Evolutionary conservation across 2,329 filamentous ascomycete species (phyloP), one percentile per base, ranked within the genome.

Genomic region (Didymella sp.): DNA sequence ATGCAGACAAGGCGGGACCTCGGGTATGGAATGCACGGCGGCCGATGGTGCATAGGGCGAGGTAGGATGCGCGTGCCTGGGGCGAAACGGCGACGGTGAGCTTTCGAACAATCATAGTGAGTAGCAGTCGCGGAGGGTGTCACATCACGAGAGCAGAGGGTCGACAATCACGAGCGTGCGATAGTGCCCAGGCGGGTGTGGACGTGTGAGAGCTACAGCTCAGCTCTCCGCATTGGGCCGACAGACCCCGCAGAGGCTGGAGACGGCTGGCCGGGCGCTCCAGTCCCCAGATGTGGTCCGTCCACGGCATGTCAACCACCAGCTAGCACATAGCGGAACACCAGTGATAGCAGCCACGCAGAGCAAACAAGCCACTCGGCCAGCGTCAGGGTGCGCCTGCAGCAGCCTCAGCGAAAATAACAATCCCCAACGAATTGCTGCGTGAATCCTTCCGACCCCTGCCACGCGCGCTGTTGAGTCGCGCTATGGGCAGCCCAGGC

Each of bases 1-100:
- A 87, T 58, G 83, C 78, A 22, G 80, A 81, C 41, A 65, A 63
- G 37, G 51, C 60, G 45, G 75, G 64, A 41, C 75, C 70, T 25
- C 72, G 74, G 12, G 72, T 68, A 25, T 76, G 74, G 55, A 78
- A 68, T 52, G 68, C 51, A 55, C 69, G 72, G 42, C 69, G 67
- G 55, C 60, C 62, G 60, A 72, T 69, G 63, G 63, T 68, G 51
- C 71, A 66, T 41, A 75, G 66, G 28, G 71, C 68, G 35, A 76
- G 64, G 64, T 78, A 81, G 19, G 78, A 79, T 21, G 72, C 67
- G 27, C 75, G 74, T 40, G 76, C 78, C 56, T 75, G 78, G 28
- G 73, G 74, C 28, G 71, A 75, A 56, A 77, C 62, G 61, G 63
- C 66, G 51, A 74, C 60, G 56, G 66, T 50, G 51, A 73, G 56